Base-by-base conservation (phyloP, 139 green algal genomes). In the Edaphochlamys debaryana region DNA sequence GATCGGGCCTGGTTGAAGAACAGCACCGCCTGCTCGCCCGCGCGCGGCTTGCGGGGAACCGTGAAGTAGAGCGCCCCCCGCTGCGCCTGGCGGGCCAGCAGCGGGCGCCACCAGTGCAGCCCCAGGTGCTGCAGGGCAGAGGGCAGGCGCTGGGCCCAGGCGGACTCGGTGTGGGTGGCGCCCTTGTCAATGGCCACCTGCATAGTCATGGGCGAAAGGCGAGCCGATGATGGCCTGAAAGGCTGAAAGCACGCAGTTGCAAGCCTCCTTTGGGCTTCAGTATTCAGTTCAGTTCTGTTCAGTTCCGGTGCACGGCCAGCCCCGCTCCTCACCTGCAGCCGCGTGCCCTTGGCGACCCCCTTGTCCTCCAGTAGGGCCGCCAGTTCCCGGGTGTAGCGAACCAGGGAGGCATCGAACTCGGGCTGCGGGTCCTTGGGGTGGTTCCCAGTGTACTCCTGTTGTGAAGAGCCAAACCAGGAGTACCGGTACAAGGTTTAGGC, bases 81-180 rank as follows among this genome's bases (percentile, higher is more conserved):
- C 32, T 41, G 25, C 23, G 45, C 77, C 4, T 25, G 34, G 32
- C 77, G 77, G 5, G 20, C n/a, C 77, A 83, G 34, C 41, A 60
- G 42, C 42, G 41, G 11, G 8, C 69, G 42, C 69, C 69, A 76
- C 75, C 60, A 82, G 76, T 50, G 25, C 19, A 23, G 9, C 0
- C 76, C 76, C 67, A 91, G 87, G 87, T 85, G 87, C 32, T 4
- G 4, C 36, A 92, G 81, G 30, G 85, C 88, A 4, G 0, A 25
- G 4, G 77, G 88, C 79, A 92, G 85, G 0, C 88, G 60, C n/a
- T 50, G 30, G 3, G 76, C 82, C 88, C 88, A 92, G 5, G 80
- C 73, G 20, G 34, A 32, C 70, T 92, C 88, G 38, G 50, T 92
- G 77, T 92, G 88, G 0, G 63, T 79, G 4, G 87, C 87, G 11